Conservation (phyloP, 1,139 yeast genomes). For the Zhuliangozyma parablackwelliae region DNA sequence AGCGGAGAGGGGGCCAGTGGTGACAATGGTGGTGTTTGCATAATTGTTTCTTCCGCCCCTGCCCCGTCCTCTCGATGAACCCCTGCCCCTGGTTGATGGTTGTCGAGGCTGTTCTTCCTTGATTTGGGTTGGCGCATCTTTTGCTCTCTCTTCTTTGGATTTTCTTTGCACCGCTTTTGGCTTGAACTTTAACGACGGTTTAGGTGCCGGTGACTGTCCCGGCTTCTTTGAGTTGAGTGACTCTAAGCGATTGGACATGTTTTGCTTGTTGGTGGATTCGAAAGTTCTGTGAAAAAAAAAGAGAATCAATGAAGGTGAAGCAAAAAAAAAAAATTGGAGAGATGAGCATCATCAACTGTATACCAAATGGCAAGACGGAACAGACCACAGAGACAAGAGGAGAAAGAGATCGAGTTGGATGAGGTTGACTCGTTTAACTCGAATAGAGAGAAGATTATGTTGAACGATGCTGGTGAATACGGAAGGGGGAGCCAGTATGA, state of each 20-base stretch:
- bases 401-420: conserved; percentile 39
- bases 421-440: conserved; percentile 73
- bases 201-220: conserved; percentile 20
- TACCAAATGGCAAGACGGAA: conserved; percentile 12
- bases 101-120: conserved; percentile 28
- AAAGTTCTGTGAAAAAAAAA: background rate
- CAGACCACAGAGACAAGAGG: conserved; percentile 6
- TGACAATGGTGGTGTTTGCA: conserved; percentile 63
- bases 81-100: conserved; percentile 23
- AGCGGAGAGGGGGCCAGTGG: conserved; percentile 68
- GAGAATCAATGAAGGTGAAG: background rate
- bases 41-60: conserved; percentile 44
- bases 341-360: conserved; percentile 8
- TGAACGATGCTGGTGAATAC: conserved; percentile 54
- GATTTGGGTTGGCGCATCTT: conserved; percentile 57
- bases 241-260: conserved; percentile 41
- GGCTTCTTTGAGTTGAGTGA: conserved; percentile 37
- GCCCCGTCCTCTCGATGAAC: conserved; percentile 33
- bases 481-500: conserved; percentile 26
- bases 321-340: conserved; percentile 1
- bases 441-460: conserved; percentile 56
- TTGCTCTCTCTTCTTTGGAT: conserved; percentile 77
- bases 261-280: background rate
- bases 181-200: conserved; percentile 60
- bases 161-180: conserved; percentile 84